phyloP scores from a whole-genome alignment of 352 stramenopile species.

The Phytophthora pinifolia region DNA sequence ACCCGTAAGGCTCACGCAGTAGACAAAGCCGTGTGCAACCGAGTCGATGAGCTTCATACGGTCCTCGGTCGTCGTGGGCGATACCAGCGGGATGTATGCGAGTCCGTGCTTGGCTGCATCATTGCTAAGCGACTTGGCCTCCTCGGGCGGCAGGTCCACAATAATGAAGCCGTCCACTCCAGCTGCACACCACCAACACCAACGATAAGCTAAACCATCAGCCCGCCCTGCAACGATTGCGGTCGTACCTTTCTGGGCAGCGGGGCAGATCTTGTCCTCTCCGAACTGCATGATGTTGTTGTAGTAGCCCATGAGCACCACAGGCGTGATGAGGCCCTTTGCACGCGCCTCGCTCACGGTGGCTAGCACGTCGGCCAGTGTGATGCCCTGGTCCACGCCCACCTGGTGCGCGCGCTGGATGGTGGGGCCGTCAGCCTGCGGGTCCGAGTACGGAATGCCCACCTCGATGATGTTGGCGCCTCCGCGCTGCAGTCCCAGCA shows the following conservation, averaged over 20 bases:
- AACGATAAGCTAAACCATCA: slow-evolving; percentile 7
- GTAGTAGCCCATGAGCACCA: slow-evolving; percentile 99
- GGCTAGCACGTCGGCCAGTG: slow-evolving; percentile 91
- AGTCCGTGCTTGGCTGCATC: slow-evolving; percentile 91
- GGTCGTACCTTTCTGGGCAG: slow-evolving; percentile 64
- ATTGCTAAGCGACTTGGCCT: slow-evolving; percentile 90
- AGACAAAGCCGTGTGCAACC: slow-evolving; percentile 83
- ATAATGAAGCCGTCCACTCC: slow-evolving; percentile 98
- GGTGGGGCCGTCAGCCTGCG: slow-evolving; percentile 97
- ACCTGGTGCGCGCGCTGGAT: slow-evolving; percentile 96
- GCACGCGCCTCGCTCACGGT: slow-evolving; percentile 91
- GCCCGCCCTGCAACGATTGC: not conserved
- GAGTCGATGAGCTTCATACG: slow-evolving; percentile 87
- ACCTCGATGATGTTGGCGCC: slow-evolving; percentile 96
- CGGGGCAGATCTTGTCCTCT: slow-evolving; percentile 88
- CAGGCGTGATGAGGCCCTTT: slow-evolving; percentile 92
- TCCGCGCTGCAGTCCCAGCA: slow-evolving; percentile 95
- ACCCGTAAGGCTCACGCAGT: slow-evolving; percentile 87
- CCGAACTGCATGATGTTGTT: slow-evolving; percentile 99
- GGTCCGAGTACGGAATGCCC: slow-evolving; percentile 98
- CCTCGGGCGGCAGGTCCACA: slow-evolving; percentile 97
- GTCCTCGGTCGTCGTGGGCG: slow-evolving; percentile 95
- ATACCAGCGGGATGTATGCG: slow-evolving; percentile 96
- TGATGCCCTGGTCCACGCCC: slow-evolving; percentile 94
- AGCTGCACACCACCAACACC: slow-evolving; percentile 31